Evolutionary conservation across 2,329 filamentous ascomycete genomes (phyloP), one percentile per base, ranked within the genome.

Genomic region (Penicillium sp.): DNA sequence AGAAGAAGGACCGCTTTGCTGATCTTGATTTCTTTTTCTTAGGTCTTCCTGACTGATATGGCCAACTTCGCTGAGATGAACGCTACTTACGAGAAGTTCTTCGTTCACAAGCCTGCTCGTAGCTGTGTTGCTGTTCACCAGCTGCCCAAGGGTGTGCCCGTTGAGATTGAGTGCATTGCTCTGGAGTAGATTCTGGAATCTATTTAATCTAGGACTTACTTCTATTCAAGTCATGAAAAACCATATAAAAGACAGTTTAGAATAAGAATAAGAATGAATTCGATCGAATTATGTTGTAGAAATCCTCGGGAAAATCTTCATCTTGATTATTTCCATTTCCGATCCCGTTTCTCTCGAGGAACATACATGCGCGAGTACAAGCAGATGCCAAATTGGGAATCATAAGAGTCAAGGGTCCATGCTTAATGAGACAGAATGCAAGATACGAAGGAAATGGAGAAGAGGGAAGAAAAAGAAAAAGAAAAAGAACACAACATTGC

Each of bases 1-100:
- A 23, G 23, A 6, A 41, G n/a, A 19, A 27, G 31, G 31, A 33
- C 31, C 25, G 7, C 5, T 37, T 33, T 50, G 38, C 56, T 37
- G 41, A 52, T 45, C 4, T 48, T n/a, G 13, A 23, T 35, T 35
- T n/a, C 13, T 29, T 10, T 31, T 15, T 27, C 31, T 41, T 31
- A 79, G 77, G 89, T 96, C 72, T 97, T 97, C 83, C 80, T 97
- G 61, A 88, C 89, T 50, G 89, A 95, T 77, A 97, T 97, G 93
- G 85, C 83, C 62, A 83, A 94, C 78, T 97, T 97, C 73, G 87
- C 84, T 50, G 85, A 87, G 72, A 90, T 91, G 86, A 92, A 91
- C 75, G 82, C 82, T 67, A 82, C 88, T 49, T 91, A 90, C 70
- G 84, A 83, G 70, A 84, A 87, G 74, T 89, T 86, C 79, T 91